Conservation (phyloP, 805 yeast species). For the Kuraishia floccosa region DNA sequence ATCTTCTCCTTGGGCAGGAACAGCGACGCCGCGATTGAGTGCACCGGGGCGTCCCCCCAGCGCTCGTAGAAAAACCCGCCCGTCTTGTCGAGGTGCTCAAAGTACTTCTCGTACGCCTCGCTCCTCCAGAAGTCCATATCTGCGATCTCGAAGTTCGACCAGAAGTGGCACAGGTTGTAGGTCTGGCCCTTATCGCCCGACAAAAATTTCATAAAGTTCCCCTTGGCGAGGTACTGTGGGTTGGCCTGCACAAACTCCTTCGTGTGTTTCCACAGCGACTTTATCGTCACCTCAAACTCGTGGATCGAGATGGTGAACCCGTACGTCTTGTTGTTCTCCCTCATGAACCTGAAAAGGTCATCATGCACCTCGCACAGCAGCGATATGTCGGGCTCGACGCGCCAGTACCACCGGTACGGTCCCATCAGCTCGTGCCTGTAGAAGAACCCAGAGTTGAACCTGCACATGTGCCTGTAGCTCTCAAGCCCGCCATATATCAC, state of each 20-base stretch:
- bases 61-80: slow-evolving; percentile 84
- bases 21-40: slow-evolving; percentile 62
- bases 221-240: slow-evolving; percentile 22
- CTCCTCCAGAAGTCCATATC: slow-evolving; percentile 60
- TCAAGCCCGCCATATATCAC: slow-evolving; percentile 50
- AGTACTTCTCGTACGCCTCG: slow-evolving; percentile 43
- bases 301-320: slow-evolving; percentile 39
- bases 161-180: slow-evolving; percentile 71
- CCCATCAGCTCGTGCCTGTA: slow-evolving; percentile 32
- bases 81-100: slow-evolving; percentile 45
- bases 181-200: slow-evolving; percentile 51
- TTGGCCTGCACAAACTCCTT: slow-evolving; percentile 25
- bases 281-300: slow-evolving; percentile 34
- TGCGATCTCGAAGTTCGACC: slow-evolving; percentile 75
- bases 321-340: slow-evolving; percentile 31
- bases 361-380: slow-evolving; percentile 39
- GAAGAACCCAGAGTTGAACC: slow-evolving; percentile 39
- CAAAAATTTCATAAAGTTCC: slow-evolving; percentile 53
- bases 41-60: slow-evolving; percentile 95
- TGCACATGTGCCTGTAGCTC: slow-evolving; percentile 64
- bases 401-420: slow-evolving; percentile 44
- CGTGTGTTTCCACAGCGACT: slow-evolving; percentile 37
- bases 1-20: slow-evolving; percentile 44
- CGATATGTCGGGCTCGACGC: slow-evolving; percentile 42
- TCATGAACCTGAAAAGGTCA: slow-evolving; percentile 39